Base-by-base conservation (phyloP, 2,329 filamentous ascomycete species). In the Botrytis fabae region DNA sequence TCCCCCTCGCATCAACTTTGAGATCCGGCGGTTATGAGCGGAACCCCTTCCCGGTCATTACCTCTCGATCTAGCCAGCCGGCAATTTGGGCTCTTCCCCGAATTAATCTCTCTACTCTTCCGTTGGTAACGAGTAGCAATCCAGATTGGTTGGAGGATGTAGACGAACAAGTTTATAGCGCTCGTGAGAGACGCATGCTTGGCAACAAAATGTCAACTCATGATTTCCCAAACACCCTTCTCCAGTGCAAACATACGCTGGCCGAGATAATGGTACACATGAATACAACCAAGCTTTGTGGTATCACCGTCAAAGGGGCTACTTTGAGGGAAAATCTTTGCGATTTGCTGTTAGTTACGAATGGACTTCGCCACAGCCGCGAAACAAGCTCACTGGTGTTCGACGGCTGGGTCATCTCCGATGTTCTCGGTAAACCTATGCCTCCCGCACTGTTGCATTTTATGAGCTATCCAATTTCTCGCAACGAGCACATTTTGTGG, bases 21-120 rank as follows among this genome's bases (percentile, higher is more conserved):
- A 44, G n/a, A 25, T 18, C 62, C 38, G 46, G 70, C 25, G 62
- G 70, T 20, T 72, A 72, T 28, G 70, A 72, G 9, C n/a, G 16
- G 12, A 61, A 61, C 60, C 51, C 51, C 16, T 69, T 69, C 16
- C 28, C 66, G 25, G 16, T 69, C 8, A 44, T 44, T 22, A 61
- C 51, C 1, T 46, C 38, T 25, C 20, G 6, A 61, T 12, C 8
- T 16, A 54, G 61, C 3, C 40, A 61, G 12, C 66, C 28, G 16
- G 51, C n/a, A 1, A n/a, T 46, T 16, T 46, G 51, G 66, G 35
- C 54, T 18, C 66, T 44, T 3, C 35, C 66, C 9, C 48, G 48
- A 20, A 44, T 69, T 16, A 35, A 60, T n/a, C 28, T 69, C 25
- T 59, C 51, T 28, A n/a, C 22, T 32, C 38, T 60, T 14, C 51